Percentiles rank a stretch among this genome's conserved stretches.
These are phyloP conservation scores for Candida methanosorbosa DNA, from an alignment of 805 yeast species.

Conservation along the genomic window DNA sequence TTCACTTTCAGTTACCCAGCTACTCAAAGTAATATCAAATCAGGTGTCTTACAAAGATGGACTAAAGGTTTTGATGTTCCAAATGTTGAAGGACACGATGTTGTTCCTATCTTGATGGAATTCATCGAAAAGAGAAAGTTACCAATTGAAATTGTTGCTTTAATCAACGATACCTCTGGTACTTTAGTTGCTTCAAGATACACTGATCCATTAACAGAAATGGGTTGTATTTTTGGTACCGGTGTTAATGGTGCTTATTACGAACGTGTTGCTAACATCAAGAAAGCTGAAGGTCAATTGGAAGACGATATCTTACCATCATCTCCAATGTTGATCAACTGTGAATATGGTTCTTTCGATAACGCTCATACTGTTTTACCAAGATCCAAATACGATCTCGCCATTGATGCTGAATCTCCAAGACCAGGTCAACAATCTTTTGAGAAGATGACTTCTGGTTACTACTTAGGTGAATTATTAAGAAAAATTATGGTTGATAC, in stretches of 20 bases:
- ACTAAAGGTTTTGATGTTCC: constrained; percentile 96
- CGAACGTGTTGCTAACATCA: constrained; percentile 67
- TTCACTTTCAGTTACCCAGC: constrained; percentile 96
- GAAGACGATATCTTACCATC: constrained; percentile 55
- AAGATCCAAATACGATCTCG: constrained; percentile 79
- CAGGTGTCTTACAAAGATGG: constrained; percentile 93
- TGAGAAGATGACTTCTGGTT: constrained; percentile 98
- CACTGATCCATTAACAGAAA: constrained; percentile 81
- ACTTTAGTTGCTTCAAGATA: constrained; percentile 94
- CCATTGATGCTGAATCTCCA: constrained; percentile 82
- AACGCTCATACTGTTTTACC: constrained; percentile 84
- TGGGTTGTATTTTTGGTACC: constrained; percentile 97
- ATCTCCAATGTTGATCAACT: constrained; percentile 90
- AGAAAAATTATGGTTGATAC: constrained; percentile 76
- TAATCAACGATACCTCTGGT: constrained; percentile 96
- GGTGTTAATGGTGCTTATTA: constrained; percentile 98
- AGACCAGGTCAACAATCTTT: constrained; percentile 97
- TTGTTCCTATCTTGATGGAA: constrained; percentile 80
- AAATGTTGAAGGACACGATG: constrained; percentile 92
- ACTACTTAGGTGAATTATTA: constrained; percentile 88
- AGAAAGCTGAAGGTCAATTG: constrained; percentile 73
- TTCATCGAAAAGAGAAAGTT: constrained; percentile 59
- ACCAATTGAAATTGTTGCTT: constrained; percentile 85
- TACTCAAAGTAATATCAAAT: constrained; percentile 70
- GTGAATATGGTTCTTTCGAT: constrained; percentile 98